Conservation (phyloP, 192 early-diverging fungal species). For the Rhizophagus sp. region DNA sequence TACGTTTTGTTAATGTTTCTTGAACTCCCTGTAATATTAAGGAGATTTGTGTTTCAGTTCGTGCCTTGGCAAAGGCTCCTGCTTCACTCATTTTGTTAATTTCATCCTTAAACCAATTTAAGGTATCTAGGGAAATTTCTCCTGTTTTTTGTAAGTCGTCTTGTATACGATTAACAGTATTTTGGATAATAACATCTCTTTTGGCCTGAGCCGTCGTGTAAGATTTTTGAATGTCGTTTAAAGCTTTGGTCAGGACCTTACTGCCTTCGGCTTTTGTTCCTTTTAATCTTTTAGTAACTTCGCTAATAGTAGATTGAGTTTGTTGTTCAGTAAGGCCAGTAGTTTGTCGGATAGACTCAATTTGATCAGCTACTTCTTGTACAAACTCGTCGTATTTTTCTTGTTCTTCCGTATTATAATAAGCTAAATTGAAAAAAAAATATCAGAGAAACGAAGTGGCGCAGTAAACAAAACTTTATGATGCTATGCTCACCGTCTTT, state of each 20-base stretch:
- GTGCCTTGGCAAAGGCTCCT: neutral
- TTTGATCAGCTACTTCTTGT: neutral
- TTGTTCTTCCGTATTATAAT: neutral
- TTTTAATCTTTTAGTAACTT: neutral
- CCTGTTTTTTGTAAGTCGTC: neutral
- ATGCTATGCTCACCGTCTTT: slow-evolving; percentile 14
- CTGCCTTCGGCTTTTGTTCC: neutral
- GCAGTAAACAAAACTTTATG: neutral
- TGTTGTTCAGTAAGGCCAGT: slow-evolving; percentile 21
- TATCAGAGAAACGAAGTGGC: neutral
- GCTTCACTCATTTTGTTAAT: slow-evolving; percentile 7
- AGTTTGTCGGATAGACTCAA: neutral
- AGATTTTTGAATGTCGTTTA: neutral
- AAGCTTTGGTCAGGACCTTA: neutral
- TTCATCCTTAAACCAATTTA: slow-evolving; percentile 27
- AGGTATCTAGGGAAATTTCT: slow-evolving; percentile 6
- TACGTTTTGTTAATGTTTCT: neutral
- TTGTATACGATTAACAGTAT: slow-evolving; percentile 4
- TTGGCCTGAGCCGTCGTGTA: neutral
- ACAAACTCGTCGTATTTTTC: neutral
- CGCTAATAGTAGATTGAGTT: neutral
- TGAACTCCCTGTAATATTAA: slow-evolving; percentile 18
- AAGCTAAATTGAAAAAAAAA: neutral
- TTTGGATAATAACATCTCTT: slow-evolving; percentile 11
- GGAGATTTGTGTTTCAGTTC: slow-evolving; percentile 9